A percentile compares a stretch with the other conserved stretches of the same genome.
Evolutionary conservation across 164 flowering plant genomes (phyloP).

Genomic region (Chimonanthus salicifolius): DNA sequence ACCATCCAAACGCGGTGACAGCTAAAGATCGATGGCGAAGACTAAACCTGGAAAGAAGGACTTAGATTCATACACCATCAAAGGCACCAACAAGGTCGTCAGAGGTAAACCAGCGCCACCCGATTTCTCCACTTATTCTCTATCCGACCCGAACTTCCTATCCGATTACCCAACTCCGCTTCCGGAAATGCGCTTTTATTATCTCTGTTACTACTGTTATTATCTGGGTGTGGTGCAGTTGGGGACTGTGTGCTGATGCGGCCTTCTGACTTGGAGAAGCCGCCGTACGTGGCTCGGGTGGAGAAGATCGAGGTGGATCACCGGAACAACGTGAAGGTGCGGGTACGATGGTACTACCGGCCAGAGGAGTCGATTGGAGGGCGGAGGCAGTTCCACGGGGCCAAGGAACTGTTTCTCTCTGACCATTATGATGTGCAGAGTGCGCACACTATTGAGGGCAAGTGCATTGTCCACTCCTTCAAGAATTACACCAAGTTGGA

Average conservation of each 20-base stretch:
- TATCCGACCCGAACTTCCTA: not conserved
- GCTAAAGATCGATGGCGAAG: conserved; percentile 36
- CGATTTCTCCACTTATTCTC: not conserved
- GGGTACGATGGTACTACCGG: conserved; percentile 59
- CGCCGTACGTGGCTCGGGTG: conserved; percentile 52
- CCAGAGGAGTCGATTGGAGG: conserved; percentile 68
- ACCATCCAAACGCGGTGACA: not conserved
- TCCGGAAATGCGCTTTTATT: not conserved
- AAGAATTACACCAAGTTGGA: conserved; percentile 60
- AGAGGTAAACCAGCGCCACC: conserved; percentile 24
- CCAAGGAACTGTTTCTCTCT: conserved; percentile 56
- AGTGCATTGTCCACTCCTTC: conserved; percentile 54
- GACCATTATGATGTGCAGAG: conserved; percentile 60
- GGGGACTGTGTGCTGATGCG: conserved; percentile 66
- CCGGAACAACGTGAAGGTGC: conserved; percentile 44
- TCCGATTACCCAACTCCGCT: not conserved
- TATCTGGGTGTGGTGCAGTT: conserved; percentile 19
- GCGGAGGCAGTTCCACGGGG: conserved; percentile 60
- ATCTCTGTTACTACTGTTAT: not conserved
- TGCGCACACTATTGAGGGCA: conserved; percentile 65
- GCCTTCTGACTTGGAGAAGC: conserved; percentile 46
- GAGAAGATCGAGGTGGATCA: conserved; percentile 51
- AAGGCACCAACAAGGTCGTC: conserved; percentile 55
- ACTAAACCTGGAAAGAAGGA: conserved; percentile 42
- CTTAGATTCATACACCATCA: conserved; percentile 48